Conservation (phyloP, 164 flowering plant species). For the Santalum album region DNA sequence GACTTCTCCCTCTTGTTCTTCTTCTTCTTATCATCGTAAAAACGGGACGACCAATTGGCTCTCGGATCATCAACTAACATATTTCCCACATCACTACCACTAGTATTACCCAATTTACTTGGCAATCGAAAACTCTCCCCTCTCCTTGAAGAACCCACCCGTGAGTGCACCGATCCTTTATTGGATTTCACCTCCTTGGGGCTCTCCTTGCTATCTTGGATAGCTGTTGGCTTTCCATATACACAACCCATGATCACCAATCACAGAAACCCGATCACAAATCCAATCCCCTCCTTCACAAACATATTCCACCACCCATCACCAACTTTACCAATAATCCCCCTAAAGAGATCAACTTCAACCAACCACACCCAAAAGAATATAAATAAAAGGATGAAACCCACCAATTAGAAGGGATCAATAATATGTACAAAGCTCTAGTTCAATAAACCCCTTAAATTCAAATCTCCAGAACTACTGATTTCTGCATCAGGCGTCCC, state of each 20-base stretch:
- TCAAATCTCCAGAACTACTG: too few species aligned
- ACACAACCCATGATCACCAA: conserved; percentile 33
- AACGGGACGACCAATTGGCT: conserved; percentile 16
- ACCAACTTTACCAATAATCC: not conserved
- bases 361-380: too few species aligned
- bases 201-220: conserved; percentile 22
- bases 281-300: not conserved
- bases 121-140: conserved; percentile 15
- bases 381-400: too few species aligned
- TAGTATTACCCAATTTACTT: conserved; percentile 1
- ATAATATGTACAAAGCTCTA: too few species aligned
- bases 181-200: conserved; percentile 14
- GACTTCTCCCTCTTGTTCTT: conserved; percentile 18
- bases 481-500: too few species aligned
- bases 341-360: not conserved
- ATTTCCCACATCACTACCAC: conserved; percentile 17
- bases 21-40: conserved; percentile 10
- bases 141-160: conserved; percentile 22
- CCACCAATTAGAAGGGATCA: too few species aligned
- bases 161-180: conserved; percentile 14
- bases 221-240: conserved; percentile 30
- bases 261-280: not conserved
- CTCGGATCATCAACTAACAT: conserved; percentile 24
- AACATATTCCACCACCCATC: not conserved
- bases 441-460: too few species aligned